Evolutionary conservation across 345 rosid species (phyloP).

Genomic region (Gossypium longicalyx): DNA sequence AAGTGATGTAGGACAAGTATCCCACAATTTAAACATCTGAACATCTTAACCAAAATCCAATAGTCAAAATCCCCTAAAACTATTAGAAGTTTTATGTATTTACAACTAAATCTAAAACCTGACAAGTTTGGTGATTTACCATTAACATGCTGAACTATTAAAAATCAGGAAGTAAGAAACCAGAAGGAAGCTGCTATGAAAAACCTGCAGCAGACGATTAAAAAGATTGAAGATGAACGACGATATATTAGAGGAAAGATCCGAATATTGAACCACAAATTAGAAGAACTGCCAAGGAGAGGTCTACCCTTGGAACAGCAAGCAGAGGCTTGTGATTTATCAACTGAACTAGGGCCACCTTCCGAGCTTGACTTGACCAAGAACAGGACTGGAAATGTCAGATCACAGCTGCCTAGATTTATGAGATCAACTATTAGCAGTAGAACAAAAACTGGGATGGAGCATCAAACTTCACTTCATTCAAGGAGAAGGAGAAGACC

Average conservation of each 20-base stretch:
- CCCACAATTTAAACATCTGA: not conserved
- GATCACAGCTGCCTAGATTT: slow-evolving; percentile 53
- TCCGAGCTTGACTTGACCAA: slow-evolving; percentile 18
- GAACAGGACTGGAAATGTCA: slow-evolving; percentile 22
- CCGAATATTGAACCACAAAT: slow-evolving; percentile 31
- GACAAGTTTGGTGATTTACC: not conserved
- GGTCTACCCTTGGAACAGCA: slow-evolving; percentile 28
- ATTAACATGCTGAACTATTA: slow-evolving; percentile 8
- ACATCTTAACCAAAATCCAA: not conserved
- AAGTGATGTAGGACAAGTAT: slow-evolving; percentile 10
- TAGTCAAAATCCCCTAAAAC: too few relatives aligned
- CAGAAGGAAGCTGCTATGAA: slow-evolving; percentile 46
- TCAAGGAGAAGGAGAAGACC: slow-evolving; percentile 39
- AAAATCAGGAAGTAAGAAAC: slow-evolving; percentile 45
- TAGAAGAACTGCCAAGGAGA: slow-evolving; percentile 42
- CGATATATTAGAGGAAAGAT: slow-evolving; percentile 33
- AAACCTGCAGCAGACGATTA: slow-evolving; percentile 44
- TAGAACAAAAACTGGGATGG: slow-evolving; percentile 43
- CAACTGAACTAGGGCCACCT: slow-evolving; percentile 24
- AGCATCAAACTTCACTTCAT: slow-evolving; percentile 22
- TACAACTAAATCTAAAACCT: too few relatives aligned
- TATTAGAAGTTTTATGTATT: too few relatives aligned
- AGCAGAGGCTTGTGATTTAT: slow-evolving; percentile 23
- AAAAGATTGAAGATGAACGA: slow-evolving; percentile 49
- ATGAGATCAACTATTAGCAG: slow-evolving; percentile 77